A percentile compares a stretch with the other conserved stretches of the same genome.
Conservation (phyloP, 116 monocot genomes). For the Iris pallida region DNA sequence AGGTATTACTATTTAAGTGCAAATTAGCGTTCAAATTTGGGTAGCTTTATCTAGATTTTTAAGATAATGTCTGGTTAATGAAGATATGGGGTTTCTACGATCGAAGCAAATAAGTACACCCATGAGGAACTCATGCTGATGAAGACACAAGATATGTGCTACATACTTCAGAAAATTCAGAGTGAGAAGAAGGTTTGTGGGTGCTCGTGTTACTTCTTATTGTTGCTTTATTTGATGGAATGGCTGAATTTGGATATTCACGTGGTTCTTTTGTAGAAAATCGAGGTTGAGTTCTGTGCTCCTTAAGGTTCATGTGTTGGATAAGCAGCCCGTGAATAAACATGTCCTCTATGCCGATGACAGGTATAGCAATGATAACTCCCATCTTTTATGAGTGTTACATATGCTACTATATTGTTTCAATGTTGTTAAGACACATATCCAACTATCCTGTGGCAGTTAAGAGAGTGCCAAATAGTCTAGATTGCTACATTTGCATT, state of each 20-base stretch:
- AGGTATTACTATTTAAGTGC: too few relatives aligned
- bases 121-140: conserved; percentile 80
- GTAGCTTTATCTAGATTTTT: neutral
- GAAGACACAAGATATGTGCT: conserved; percentile 86
- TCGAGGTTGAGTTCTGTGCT: conserved; percentile 65
- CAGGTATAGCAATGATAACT: conserved; percentile 33
- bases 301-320: conserved; percentile 35
- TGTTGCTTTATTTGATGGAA: neutral
- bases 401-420: too few relatives aligned
- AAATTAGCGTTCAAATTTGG: too few relatives aligned
- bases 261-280: conserved; percentile 51
- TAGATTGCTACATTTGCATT: too few relatives aligned
- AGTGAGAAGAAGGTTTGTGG: conserved; percentile 74
- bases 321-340: conserved; percentile 50
- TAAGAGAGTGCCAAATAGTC: too few relatives aligned
- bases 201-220: neutral
- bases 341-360: conserved; percentile 88
- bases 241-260: conserved; percentile 2
- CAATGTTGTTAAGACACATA: too few relatives aligned
- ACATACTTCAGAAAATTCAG: conserved; percentile 78
- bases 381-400: too few relatives aligned
- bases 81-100: conserved; percentile 34
- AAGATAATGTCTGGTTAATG: neutral
- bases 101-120: conserved; percentile 64
- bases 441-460: too few relatives aligned